Evolutionary conservation across 1,139 yeast genomes (phyloP).

Genomic region (Yamadazyma siamensis): DNA sequence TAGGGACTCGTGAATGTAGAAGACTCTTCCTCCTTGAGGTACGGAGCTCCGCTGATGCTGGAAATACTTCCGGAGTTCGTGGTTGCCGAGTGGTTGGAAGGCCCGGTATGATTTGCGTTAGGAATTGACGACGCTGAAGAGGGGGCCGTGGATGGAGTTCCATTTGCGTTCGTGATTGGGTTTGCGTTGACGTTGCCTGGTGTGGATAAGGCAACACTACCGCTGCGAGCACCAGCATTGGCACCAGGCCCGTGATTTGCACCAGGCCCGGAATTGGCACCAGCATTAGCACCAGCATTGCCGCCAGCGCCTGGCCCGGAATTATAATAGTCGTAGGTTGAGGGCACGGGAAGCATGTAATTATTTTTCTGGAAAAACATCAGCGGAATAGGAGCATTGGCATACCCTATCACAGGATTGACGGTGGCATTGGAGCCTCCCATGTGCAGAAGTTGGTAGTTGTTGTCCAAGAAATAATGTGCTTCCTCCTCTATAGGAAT

Average conservation of each 20-base stretch:
- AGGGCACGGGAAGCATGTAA: conserved; percentile 15
- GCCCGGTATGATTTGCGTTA: too few species aligned
- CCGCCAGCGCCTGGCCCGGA: neutral
- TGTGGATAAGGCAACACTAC: conserved; percentile 1
- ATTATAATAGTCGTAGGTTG: conserved; percentile 14
- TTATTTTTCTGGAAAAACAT: conserved; percentile 13
- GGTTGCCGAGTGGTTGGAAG: neutral
- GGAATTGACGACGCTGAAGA: too few species aligned
- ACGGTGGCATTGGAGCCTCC: conserved; percentile 1
- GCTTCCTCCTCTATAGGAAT: conserved; percentile 52
- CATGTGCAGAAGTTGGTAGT: conserved; percentile 45
- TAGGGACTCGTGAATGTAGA: conserved; percentile 23
- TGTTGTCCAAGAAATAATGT: conserved; percentile 46
- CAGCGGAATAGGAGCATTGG: conserved; percentile 7
- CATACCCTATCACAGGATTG: conserved; percentile 1
- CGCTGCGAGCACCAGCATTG: neutral
- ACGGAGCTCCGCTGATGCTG: neutral
- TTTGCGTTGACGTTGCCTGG: too few species aligned
- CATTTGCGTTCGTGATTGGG: too few species aligned
- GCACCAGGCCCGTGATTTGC: conserved; percentile 3
- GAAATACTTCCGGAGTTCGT: neutral
- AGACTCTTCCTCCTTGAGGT: conserved; percentile 14
- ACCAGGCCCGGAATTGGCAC: neutral
- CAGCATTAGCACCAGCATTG: conserved; percentile 5
- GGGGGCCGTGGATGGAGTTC: conserved; percentile 1